A percentile compares a stretch with the other conserved stretches of the same genome.
phyloP scores from a whole-genome alignment of 768 basidiomycete species.

The Auriscalpium orientale region DNA sequence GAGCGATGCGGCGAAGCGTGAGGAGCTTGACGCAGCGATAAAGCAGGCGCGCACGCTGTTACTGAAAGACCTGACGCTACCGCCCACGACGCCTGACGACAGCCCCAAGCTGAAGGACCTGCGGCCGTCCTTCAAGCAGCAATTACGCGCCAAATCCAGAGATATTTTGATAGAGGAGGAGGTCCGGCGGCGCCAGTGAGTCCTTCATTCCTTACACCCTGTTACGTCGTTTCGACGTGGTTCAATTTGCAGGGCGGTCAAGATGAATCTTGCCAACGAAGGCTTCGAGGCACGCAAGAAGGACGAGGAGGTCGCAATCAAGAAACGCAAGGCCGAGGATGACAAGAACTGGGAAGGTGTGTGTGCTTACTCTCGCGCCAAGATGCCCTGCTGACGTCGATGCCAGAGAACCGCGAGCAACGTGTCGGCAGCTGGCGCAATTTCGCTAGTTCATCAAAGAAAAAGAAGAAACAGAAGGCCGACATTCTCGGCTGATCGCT shows the following conservation, averaged over 20 bases:
- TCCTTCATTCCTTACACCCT: slow-evolving; percentile 1
- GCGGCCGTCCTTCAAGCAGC: slow-evolving; percentile 58
- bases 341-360: slow-evolving; percentile 87
- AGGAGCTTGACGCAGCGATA: slow-evolving; percentile 75
- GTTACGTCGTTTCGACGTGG: background rate
- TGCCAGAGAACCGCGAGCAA: slow-evolving; percentile 62
- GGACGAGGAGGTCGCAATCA: slow-evolving; percentile 71
- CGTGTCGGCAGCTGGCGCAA: slow-evolving; percentile 81
- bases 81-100: slow-evolving; percentile 48
- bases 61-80: slow-evolving; percentile 56
- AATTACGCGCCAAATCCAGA: slow-evolving; percentile 66
- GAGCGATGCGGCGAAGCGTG: slow-evolving; percentile 69
- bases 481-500: slow-evolving; percentile 49
- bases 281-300: slow-evolving; percentile 90
- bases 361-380: slow-evolving; percentile 4
- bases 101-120: slow-evolving; percentile 48
- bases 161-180: slow-evolving; percentile 89
- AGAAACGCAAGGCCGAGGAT: slow-evolving; percentile 84
- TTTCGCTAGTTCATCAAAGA: slow-evolving; percentile 60
- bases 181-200: slow-evolving; percentile 74
- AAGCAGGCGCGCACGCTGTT: slow-evolving; percentile 63
- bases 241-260: slow-evolving; percentile 57
- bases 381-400: too few relatives aligned
- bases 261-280: slow-evolving; percentile 88
- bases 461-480: slow-evolving; percentile 77